Conservation (phyloP, 768 basidiomycete species). For the Rhodotorula diobovata region DNA sequence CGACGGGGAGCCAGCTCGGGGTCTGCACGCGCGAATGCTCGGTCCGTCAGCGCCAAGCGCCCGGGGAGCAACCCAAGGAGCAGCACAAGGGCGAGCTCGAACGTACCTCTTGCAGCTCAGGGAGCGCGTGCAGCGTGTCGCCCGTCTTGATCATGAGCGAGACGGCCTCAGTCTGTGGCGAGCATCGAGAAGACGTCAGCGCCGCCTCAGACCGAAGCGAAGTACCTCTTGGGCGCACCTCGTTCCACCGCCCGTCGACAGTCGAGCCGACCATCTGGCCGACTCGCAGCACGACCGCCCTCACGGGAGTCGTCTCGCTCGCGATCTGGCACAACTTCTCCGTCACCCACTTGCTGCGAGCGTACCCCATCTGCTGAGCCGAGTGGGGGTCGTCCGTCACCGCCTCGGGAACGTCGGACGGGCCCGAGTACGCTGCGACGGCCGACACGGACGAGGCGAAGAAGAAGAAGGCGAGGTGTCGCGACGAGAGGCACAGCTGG, state of each 20-base stretch:
- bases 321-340: conserved; percentile 57
- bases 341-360: conserved; percentile 55
- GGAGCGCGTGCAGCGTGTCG: conserved; percentile 47
- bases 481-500: conserved; percentile 53
- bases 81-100: conserved; percentile 17
- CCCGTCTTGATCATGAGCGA: conserved; percentile 54
- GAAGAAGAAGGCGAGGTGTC: conserved; percentile 51
- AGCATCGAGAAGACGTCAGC: conserved; percentile 54
- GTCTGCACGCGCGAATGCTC: conserved; percentile 42
- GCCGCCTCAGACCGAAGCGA: neutral
- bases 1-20: conserved; percentile 57
- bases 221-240: neutral
- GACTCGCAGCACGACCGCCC: conserved; percentile 51
- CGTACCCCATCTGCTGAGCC: conserved; percentile 43
- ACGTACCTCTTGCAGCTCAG: conserved; percentile 48
- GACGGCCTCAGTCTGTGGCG: conserved; percentile 55
- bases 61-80: no score
- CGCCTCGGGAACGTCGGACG: conserved; percentile 9
- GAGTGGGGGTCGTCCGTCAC: conserved; percentile 8
- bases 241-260: conserved; percentile 42
- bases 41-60: neutral
- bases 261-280: conserved; percentile 60
- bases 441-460: conserved; percentile 56
- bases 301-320: conserved; percentile 43
- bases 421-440: conserved; percentile 24